Evolutionary conservation across 73 alveolate genomes (phyloP), one percentile per base, ranked within the genome.

Genomic region (Stentor coeruleus): DNA sequence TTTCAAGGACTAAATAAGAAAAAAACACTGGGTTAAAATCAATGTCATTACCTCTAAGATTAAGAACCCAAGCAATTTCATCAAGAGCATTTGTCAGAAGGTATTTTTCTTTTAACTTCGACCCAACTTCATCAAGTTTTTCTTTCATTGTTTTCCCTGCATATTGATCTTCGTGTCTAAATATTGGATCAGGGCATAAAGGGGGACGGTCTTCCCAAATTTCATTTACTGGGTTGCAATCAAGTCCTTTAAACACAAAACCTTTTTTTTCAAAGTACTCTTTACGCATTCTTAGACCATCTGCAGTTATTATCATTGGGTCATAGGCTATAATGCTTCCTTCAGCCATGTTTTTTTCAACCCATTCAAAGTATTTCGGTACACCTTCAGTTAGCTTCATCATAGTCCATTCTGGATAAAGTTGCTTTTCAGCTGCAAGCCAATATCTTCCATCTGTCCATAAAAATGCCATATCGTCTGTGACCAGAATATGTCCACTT

Each of bases 401-500:
- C 90, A 96, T 82, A 58, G 93, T 90, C 99, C 99, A 97, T 28
- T 98, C 99, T 31, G 82, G 86, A 57, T 90, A 95, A 35, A 98
- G 95, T 91, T 98, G 91, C 86, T 94, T 89, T 59, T 88, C 95
- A 3, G 99, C 99, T 87, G 97, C 95, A 42, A 95, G 59, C 89
- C 87, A 98, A 89, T 98, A 98, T 76, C 99, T 94, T 31, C 98
- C 95, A 89, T 98, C 99, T 11, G 99, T 97, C 98, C 99, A 98
- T 88, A 97, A 90, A 76, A 91, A 86, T 3, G 99, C 99, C 30
- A 89, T 73, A 3, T 82, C 91, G 55, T 92, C 87, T 11, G 99
- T 97, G 38, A 97, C 89, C 6, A 95, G 82, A 80, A 97, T 95
- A 49, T 93, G 81, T 75, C 98, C 99, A 75, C 89, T 91, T 83